Evolutionary conservation across 306 rosid species (phyloP), one percentile per base, ranked within the genome.

Genomic region (Vigna angularis): DNA sequence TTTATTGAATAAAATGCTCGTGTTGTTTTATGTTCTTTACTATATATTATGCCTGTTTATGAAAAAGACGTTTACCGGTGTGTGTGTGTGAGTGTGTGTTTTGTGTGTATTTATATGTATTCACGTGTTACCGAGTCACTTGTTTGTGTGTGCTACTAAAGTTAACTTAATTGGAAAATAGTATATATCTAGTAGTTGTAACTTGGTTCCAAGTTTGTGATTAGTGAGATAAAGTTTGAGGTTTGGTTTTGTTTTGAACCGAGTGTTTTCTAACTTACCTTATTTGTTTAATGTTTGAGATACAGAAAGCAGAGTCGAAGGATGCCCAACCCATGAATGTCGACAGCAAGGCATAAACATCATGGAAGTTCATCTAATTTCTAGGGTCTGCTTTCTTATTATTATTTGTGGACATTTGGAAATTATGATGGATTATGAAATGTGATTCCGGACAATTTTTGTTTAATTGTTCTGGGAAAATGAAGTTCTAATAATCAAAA

Each of bases 321-420:
- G 77, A 78, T 48, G 47, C 55, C 9, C 64, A 78, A 49, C 82
- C 82, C 40, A 58, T 78, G 76, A 78, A 73, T 14, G 24, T 70
- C n/a, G 64, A 78, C 64, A 70, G 72, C 82, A 70, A 32, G 72
- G 82, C 77, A 59, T 78, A 78, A 78, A 13, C 26, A 34, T 47
- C 22, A 48, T 38, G 22, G 42, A 24, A 78, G 57, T 58, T 59
- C 13, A 59, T 32, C n/a, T 8, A 28, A 57, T 44, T 66, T 18
- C 34, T 14, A 3, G 63, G 53, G 75, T 53, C 68, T 72, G 52
- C 38, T 45, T 69, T 55, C 17, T 53, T 28, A 2, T 40, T 42
- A 6, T 77, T 57, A 24, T 30, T 8, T 66, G 55, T 24, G 4
- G 24, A 55, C 75, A 48, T 45, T 47, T 32, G 76, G 67, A 40